Base-by-base conservation (phyloP, 2,329 filamentous ascomycete genomes). In the Dothideomycetidae sp. region DNA sequence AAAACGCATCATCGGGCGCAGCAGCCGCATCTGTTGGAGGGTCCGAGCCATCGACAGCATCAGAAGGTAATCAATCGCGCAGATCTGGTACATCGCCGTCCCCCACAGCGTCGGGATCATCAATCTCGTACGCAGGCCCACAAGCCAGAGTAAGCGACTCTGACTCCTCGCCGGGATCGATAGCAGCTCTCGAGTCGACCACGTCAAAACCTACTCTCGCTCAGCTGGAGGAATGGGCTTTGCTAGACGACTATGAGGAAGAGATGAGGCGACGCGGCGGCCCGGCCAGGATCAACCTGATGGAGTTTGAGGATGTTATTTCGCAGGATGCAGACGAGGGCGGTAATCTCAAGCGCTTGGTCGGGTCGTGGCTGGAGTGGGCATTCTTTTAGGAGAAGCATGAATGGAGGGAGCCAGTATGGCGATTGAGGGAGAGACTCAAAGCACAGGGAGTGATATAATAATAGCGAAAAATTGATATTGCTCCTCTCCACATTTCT, bases 361-460 rank as follows among this genome's bases (percentile, higher is more conserved):
- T 94, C 32, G 82, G 82, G 42, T 82, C 75, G 50, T 96, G 88
- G 88, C 82, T 94, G 57, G 86, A 94, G 45, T 67, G 74, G 67
- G 71, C 71, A 49, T 66, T 67, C 54, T 72, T 76, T 53, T 74
- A 53, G 67, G 42, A 12, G 30, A 14, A 30, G 14, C 12, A 14
- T 13, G 12, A 10, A 10, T n/a, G 11, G 13, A 26, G 19, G n/a
- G 14, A 9, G 13, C n/a, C n/a, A n/a, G n/a, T n/a, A n/a, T n/a
- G n/a, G n/a, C n/a, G n/a, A n/a, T n/a, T n/a, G n/a, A n/a, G n/a
- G n/a, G n/a, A n/a, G n/a, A n/a, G n/a, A n/a, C n/a, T n/a, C n/a
- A n/a, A n/a, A n/a, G n/a, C n/a, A n/a, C n/a, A n/a, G n/a, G n/a
- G n/a, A n/a, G n/a, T n/a, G n/a, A n/a, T n/a, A n/a, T n/a, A n/a